Percentiles rank a stretch among this genome's conserved stretches.
These are phyloP conservation scores for Cyphellophora attinorum DNA, from an alignment of 2,329 filamentous ascomycete genomes.

Conservation along the genomic window DNA sequence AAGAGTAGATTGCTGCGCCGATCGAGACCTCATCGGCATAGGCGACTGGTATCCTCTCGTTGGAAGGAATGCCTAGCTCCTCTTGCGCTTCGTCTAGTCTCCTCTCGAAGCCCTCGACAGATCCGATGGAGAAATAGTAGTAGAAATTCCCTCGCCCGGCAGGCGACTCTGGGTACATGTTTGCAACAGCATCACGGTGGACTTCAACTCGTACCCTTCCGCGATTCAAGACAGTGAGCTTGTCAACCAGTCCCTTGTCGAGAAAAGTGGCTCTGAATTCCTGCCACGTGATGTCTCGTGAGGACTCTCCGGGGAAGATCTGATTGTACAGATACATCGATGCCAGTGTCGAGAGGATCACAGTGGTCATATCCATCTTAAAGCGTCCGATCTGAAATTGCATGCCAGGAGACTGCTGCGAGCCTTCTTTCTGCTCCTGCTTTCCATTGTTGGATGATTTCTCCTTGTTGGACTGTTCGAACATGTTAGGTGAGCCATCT, in stretches of 20 bases:
- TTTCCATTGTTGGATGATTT: conserved; percentile 26
- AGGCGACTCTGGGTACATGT: conserved; percentile 66
- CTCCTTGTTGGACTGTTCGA: conserved; percentile 18
- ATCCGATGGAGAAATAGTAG: conserved; percentile 95
- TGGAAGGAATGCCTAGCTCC: conserved; percentile 72
- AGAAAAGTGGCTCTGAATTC: conserved; percentile 90
- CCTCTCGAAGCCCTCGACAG: conserved; percentile 83
- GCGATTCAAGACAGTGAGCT: conserved; percentile 70
- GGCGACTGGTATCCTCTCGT: conserved; percentile 87
- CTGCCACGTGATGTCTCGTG: conserved; percentile 90
- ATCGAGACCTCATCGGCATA: conserved; percentile 70
- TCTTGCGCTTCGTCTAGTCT: conserved; percentile 79
- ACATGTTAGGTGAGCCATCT: conserved; percentile 9
- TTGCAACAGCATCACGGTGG: conserved; percentile 61
- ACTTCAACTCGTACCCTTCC: conserved; percentile 71
- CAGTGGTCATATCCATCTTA: conserved; percentile 45
- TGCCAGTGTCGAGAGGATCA: conserved; percentile 49
- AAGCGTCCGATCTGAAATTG: conserved; percentile 33
- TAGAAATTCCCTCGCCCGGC: conserved; percentile 60
- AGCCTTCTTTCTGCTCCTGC: conserved; percentile 22
- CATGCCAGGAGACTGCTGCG: conserved; percentile 16
- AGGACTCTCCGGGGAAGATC: conserved; percentile 56
- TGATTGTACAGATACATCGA: conserved; percentile 55
- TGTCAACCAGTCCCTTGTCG: conserved; percentile 92
- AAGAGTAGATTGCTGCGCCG: conserved; percentile 63